Conservation (phyloP, 208 protist species). For the Wallacemonas sp. region DNA sequence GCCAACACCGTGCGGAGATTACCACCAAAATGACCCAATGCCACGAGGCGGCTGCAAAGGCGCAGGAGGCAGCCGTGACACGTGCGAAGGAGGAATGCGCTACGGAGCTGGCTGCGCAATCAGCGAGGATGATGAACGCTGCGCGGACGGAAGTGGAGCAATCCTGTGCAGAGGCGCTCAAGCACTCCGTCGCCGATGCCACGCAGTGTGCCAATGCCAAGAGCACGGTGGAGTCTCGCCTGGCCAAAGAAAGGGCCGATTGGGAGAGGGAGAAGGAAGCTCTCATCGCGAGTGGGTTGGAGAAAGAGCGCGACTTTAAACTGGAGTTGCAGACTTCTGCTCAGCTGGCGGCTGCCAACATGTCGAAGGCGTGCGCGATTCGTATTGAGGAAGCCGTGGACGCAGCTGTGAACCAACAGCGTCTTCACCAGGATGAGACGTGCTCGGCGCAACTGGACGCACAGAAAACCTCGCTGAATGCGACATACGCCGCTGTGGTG, state of each 20-base stretch:
- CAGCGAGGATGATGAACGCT: not conserved
- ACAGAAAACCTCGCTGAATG: not conserved
- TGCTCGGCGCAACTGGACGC: not conserved
- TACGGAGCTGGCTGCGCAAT: not conserved
- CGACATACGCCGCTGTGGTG: not conserved
- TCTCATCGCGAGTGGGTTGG: not conserved
- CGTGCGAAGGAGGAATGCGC: not conserved
- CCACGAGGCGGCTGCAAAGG: not conserved
- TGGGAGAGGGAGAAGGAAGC: constrained; percentile 2
- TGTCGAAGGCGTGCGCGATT: constrained; percentile 1
- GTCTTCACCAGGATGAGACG: not conserved
- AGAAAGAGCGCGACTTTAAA: not conserved
- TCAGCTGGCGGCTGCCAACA: not conserved
- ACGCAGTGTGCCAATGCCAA: constrained; percentile 14
- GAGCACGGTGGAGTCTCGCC: constrained; percentile 1
- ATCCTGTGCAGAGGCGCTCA: constrained; percentile 3
- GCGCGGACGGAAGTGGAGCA: not conserved
- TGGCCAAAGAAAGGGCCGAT: not conserved
- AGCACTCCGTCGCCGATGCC: not conserved
- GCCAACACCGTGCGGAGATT: not conserved
- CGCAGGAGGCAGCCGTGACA: not conserved
- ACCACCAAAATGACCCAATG: not conserved
- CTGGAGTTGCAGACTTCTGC: not conserved
- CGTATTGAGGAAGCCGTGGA: not conserved
- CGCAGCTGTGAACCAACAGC: not conserved